Evolutionary conservation across 2,329 filamentous ascomycete species (phyloP).

Genomic region (Aaosphaeria pasadenensis): DNA sequence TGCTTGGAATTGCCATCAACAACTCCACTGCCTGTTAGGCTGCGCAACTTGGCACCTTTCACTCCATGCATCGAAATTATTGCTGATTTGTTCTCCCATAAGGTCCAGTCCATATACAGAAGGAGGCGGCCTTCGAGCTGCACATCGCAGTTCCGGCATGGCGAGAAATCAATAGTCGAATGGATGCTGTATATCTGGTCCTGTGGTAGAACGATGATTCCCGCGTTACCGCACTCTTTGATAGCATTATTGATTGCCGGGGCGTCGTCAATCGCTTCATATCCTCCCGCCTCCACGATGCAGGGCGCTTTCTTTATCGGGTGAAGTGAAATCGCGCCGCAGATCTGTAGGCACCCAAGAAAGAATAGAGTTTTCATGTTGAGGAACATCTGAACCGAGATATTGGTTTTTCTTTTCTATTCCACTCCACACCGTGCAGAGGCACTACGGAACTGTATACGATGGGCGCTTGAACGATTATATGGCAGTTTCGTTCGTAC

Average conservation of each 20-base stretch:
- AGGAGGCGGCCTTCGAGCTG: conserved; percentile 45
- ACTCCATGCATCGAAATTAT: conserved; percentile 30
- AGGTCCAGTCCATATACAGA: conserved; percentile 31
- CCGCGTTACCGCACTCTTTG: conserved; percentile 41
- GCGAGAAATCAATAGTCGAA: conserved; percentile 39
- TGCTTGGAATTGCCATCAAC: conserved; percentile 47
- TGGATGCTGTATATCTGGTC: conserved; percentile 39
- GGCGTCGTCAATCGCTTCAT: conserved; percentile 38
- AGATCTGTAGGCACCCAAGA: too few relatives aligned
- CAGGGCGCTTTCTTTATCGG: not conserved
- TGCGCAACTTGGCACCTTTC: conserved; percentile 39
- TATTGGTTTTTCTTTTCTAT: too few relatives aligned
- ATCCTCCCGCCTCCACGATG: conserved; percentile 19
- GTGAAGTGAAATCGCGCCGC: too few relatives aligned
- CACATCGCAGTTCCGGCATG: conserved; percentile 39
- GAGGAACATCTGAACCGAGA: too few relatives aligned
- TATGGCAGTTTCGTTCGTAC: too few relatives aligned
- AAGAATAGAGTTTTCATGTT: too few relatives aligned
- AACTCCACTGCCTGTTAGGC: conserved; percentile 39
- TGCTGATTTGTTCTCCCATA: conserved; percentile 37
- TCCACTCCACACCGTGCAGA: too few relatives aligned
- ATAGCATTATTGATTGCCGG: conserved; percentile 45
- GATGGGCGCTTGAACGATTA: too few relatives aligned
- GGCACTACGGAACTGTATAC: too few relatives aligned
- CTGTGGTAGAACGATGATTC: conserved; percentile 43